These are phyloP conservation scores for Paxillus involutus DNA, from an alignment of 768 basidiomycete species.

Conservation along the genomic window DNA sequence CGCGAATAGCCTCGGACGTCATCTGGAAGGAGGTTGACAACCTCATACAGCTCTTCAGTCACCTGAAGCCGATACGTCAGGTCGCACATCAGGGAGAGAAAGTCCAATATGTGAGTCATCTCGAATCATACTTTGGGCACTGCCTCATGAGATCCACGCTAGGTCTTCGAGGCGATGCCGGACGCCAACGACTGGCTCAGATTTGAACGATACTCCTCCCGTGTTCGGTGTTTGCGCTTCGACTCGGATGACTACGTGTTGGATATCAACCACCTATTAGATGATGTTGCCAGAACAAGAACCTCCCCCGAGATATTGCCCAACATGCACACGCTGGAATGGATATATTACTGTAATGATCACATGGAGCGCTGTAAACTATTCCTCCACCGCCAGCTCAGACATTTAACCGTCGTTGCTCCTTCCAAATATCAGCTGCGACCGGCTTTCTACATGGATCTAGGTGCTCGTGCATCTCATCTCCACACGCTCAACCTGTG, in stretches of 20 bases:
- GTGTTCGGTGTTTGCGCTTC: constrained; percentile 42
- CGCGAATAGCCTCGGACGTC: constrained; percentile 52
- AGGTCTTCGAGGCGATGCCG: constrained; percentile 44
- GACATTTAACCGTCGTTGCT: constrained; percentile 33
- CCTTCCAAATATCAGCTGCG: too few relatives aligned
- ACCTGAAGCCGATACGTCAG: constrained; percentile 46
- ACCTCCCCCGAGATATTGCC: constrained; percentile 54
- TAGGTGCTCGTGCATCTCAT: constrained; percentile 51
- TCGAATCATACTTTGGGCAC: too few relatives aligned
- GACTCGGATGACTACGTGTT: constrained; percentile 11
- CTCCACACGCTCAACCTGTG: constrained; percentile 47
- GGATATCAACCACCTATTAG: constrained; percentile 29
- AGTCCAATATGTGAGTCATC: constrained; percentile 20
- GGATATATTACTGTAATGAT: constrained; percentile 33
- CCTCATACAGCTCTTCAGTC: constrained; percentile 42
- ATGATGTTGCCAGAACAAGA: constrained; percentile 58
- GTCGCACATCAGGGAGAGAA: too few relatives aligned
- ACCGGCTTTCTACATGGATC: constrained; percentile 36
- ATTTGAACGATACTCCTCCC: constrained; percentile 51
- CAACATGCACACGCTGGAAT: constrained; percentile 50
- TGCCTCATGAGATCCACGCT: constrained; percentile 1
- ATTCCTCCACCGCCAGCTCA: constrained; percentile 60
- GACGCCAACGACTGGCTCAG: constrained; percentile 53
- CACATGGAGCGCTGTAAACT: constrained; percentile 41
- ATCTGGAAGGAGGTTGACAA: constrained; percentile 57